Base-by-base conservation (phyloP, 2,329 filamentous ascomycete genomes). In the Chrysosporium queenslandicum region DNA sequence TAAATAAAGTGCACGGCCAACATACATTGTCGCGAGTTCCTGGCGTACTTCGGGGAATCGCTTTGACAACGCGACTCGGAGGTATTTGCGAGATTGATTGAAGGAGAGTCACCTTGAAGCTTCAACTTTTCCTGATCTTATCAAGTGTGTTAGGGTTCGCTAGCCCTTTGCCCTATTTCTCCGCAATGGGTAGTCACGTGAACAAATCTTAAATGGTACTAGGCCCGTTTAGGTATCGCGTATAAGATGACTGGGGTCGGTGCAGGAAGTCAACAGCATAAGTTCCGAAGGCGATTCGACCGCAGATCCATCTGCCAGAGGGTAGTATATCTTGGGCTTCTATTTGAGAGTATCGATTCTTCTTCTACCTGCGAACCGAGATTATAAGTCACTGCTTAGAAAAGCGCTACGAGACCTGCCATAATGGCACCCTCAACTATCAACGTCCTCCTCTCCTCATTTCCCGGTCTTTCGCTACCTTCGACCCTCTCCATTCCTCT, bases 381-480 rank as follows among this genome's bases (percentile, higher is more conserved):
- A n/a, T 29, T 4, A 29, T 5, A 29, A 29, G 5, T 5, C 16
- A 20, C 5, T 21, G 7, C 34, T 18, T 16, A 5, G 12, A 25
- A 37, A 18, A 16, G 18, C 11, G 21, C 14, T 12, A 1, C 12
- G 27, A 40, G 7, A 2, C 20, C 45, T 41, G 39, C 32, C 49
- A 52, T 27, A 42, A 56, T 56, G 54, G 46, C 47, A 18, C 46
- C 51, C 6, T 54, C 49, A 48, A 79, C 73, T 36, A 72, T 94
- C 65, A 95, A 94, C 70, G 76, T 97, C 57, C 80, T 97, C 54
- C 75, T 98, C 56, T 84, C 87, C 60, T 87, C 85, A 56, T 91
- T 97, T 63, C 77, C 84, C 6, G 91, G 91, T 57, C 78, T 94
- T 16, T 83, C 84, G 43, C 78, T 95, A 5, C 89, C 91, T 2